phyloP scores from a whole-genome alignment of 2,329 filamentous ascomycete species.

The Sphaerulina musiva region DNA sequence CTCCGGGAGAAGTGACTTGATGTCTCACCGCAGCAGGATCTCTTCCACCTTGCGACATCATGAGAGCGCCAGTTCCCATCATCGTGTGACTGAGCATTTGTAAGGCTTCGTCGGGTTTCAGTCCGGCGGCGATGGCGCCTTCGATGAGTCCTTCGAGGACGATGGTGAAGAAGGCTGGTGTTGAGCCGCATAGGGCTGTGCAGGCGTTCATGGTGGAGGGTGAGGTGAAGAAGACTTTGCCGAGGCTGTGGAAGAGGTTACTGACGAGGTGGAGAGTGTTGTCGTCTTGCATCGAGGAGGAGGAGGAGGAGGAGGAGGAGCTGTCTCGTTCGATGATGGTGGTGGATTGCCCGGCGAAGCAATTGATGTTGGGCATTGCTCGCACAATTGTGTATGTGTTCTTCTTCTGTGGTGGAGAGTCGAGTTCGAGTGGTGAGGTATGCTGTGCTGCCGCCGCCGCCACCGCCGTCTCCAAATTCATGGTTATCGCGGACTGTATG shows the following conservation, averaged over 20 bases:
- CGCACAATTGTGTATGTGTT: neutral
- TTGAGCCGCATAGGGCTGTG: constrained; percentile 65
- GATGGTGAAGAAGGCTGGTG: constrained; percentile 67
- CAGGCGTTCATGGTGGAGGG: constrained; percentile 61
- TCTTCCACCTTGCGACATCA: constrained; percentile 55
- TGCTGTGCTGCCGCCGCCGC: too few relatives aligned
- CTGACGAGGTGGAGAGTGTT: too few relatives aligned
- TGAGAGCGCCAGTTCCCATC: constrained; percentile 62
- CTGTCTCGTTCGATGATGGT: constrained; percentile 13
- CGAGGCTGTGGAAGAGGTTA: constrained; percentile 69
- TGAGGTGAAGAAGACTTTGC: constrained; percentile 62
- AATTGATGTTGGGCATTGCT: constrained; percentile 13
- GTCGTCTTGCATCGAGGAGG: too few relatives aligned
- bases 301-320: too few relatives aligned
- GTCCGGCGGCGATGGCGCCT: constrained; percentile 68
- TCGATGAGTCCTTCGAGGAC: constrained; percentile 68
- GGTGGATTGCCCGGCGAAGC: constrained; percentile 4
- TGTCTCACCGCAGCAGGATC: constrained; percentile 68
- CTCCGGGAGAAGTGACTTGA: constrained; percentile 66
- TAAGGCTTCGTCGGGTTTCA: constrained; percentile 63
- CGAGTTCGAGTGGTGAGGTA: too few relatives aligned
- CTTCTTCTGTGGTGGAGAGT: too few relatives aligned
- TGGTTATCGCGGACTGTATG: neutral
- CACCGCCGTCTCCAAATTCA: too few relatives aligned
- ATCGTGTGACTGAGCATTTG: constrained; percentile 72